These are phyloP conservation scores for Cytospora schulzeri DNA, from an alignment of 2,329 filamentous ascomycete species.

Conservation along the genomic window DNA sequence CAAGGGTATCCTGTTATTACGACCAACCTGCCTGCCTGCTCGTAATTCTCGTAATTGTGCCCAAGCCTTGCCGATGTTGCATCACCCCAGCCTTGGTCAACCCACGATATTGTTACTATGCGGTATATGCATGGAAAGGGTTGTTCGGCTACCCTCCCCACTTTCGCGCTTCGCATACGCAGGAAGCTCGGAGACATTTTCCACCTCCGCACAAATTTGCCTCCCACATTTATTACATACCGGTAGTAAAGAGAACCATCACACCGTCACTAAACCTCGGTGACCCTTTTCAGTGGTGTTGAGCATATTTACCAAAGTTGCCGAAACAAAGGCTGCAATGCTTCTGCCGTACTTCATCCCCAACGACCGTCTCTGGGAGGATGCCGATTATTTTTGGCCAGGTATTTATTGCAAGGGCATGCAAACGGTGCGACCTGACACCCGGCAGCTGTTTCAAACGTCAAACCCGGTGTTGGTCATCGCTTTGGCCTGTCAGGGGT, in stretches of 20 bases:
- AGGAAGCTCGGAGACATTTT: neutral
- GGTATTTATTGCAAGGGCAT: neutral
- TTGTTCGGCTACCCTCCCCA: neutral
- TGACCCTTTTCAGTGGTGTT: neutral
- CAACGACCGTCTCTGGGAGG: neutral
- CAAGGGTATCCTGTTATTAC: neutral
- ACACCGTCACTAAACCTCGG: conserved; percentile 2
- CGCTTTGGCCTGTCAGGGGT: conserved; percentile 21
- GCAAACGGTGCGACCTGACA: conserved; percentile 14
- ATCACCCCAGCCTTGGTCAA: neutral
- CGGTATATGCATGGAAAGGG: neutral
- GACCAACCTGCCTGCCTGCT: no score
- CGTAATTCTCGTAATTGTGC: no score
- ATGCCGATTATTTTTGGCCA: conserved; percentile 10
- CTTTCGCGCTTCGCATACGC: conserved; percentile 9
- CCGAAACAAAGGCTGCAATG: neutral
- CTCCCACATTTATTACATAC: conserved; percentile 8
- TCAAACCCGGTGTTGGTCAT: conserved; percentile 24
- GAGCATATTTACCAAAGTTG: neutral
- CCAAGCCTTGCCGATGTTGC: neutral
- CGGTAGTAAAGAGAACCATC: neutral
- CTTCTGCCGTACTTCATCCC: neutral
- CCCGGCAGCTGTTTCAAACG: conserved; percentile 24
- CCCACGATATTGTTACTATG: neutral
- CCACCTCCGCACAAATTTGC: conserved; percentile 9